Percentiles rank a stretch among this genome's conserved stretches.
Conservation (phyloP, 805 yeast genomes). For the Metschnikowia kofuensis region DNA sequence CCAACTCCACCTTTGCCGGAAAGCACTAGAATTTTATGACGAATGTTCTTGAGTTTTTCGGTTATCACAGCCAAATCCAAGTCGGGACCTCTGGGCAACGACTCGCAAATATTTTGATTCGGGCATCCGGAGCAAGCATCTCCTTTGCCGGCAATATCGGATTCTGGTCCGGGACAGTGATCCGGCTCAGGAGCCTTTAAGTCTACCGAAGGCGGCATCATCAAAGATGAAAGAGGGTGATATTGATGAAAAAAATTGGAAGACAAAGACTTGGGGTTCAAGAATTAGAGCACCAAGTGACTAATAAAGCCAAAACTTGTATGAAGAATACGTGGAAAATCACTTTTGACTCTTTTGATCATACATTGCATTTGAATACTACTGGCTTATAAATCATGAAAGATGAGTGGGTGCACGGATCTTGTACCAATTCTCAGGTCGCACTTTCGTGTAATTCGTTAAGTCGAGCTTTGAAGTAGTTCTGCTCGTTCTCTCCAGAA, state of each 20-base stretch:
- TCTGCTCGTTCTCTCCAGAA: conserved; percentile 45
- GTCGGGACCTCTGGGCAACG: conserved; percentile 91
- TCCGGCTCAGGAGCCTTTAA: conserved; percentile 80
- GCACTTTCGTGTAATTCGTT: too few relatives aligned
- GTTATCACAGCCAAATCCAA: conserved; percentile 82
- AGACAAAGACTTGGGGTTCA: too few relatives aligned
- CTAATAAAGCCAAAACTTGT: too few relatives aligned
- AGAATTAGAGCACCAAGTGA: too few relatives aligned
- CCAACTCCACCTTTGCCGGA: conserved; percentile 97
- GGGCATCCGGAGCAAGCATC: conserved; percentile 96
- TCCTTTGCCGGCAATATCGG: conserved; percentile 88
- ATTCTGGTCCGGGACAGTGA: conserved; percentile 98
- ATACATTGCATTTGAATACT: neutral
- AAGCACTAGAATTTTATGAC: conserved; percentile 76
- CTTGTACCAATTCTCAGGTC: neutral
- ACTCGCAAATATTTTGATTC: conserved; percentile 84
- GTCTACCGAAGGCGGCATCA: conserved; percentile 13
- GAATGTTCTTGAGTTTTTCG: conserved; percentile 56
- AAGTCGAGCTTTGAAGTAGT: conserved; percentile 26
- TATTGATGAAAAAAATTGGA: too few relatives aligned
- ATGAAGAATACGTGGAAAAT: too few relatives aligned
- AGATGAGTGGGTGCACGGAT: conserved; percentile 2
- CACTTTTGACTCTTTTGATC: too few relatives aligned
- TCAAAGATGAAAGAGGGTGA: neutral
- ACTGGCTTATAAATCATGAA: neutral